Percentiles rank a stretch among this genome's conserved stretches.
Evolutionary conservation across 106 monocot genomes (phyloP).

Genomic region (Dioscorea zingiberensis): DNA sequence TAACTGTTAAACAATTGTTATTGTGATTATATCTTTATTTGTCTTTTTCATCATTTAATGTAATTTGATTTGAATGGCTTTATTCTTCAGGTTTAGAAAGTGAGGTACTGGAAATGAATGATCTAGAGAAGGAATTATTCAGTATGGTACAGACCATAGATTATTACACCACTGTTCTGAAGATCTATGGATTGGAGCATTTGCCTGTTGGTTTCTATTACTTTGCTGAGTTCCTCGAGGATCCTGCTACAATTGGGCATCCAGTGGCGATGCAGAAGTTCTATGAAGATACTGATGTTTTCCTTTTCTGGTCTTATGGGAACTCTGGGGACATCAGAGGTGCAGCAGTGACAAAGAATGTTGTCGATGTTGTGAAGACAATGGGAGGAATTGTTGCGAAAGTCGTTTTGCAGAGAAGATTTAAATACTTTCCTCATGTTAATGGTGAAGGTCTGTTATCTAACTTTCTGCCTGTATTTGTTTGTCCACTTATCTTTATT

Average conservation of each 20-base stretch:
- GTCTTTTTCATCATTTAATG: neutral
- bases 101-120: conserved; percentile 37
- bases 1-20: neutral
- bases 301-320: conserved; percentile 59
- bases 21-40: neutral
- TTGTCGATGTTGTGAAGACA: conserved; percentile 25
- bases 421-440: conserved; percentile 57
- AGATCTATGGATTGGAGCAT: conserved; percentile 42
- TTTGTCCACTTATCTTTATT: conserved; percentile 6
- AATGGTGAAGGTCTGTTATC: conserved; percentile 30
- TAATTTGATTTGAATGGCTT: neutral
- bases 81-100: conserved; percentile 23
- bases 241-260: conserved; percentile 42
- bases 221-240: conserved; percentile 50
- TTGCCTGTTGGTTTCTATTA: conserved; percentile 45
- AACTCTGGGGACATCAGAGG: conserved; percentile 35
- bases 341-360: conserved; percentile 23
- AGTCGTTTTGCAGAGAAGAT: conserved; percentile 38
- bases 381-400: conserved; percentile 43
- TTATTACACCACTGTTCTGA: conserved; percentile 46
- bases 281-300: conserved; percentile 38
- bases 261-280: conserved; percentile 61
- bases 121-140: conserved; percentile 41
- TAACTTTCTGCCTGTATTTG: neutral
- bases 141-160: conserved; percentile 39